Percentiles rank a stretch among this genome's conserved stretches.
phyloP scores from a whole-genome alignment of 225 moss, liverwort and hornwort genomes.

The Rhytidiadelphus loreus region DNA sequence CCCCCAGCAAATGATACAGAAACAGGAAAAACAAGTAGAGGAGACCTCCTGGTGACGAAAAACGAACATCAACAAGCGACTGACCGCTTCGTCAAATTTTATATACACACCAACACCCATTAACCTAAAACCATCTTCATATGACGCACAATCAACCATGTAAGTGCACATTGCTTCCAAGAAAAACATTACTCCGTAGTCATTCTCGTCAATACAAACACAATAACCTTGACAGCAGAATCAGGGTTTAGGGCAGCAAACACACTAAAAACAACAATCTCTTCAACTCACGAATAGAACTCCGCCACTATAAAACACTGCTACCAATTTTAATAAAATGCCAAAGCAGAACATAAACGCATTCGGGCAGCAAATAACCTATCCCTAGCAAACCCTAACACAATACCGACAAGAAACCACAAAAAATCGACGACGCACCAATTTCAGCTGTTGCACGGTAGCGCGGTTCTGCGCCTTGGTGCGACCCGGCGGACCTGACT shows the following conservation, averaged over 20 bases:
- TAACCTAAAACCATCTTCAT: background rate
- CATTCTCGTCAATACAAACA: background rate
- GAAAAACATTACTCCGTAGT: background rate
- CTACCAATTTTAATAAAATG: background rate
- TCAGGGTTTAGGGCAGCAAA: background rate
- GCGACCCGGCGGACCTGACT: slow-evolving; percentile 87
- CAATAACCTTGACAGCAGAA: background rate
- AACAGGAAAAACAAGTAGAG: background rate
- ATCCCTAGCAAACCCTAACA: background rate
- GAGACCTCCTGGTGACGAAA: background rate
- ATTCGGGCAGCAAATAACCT: background rate
- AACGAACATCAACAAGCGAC: background rate
- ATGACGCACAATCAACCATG: background rate
- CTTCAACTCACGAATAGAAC: background rate
- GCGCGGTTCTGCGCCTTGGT: slow-evolving; percentile 96
- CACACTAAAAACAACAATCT: background rate
- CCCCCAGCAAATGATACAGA: background rate
- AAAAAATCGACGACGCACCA: slow-evolving; percentile 18
- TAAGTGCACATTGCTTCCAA: background rate
- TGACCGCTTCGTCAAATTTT: background rate
- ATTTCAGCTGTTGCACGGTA: slow-evolving; percentile 95
- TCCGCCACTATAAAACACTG: background rate
- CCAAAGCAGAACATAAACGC: background rate
- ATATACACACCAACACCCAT: background rate
- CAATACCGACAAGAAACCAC: background rate